Evolutionary conservation across 176 grass and related monocot species (phyloP).

Genomic region (Triticum monococcum): DNA sequence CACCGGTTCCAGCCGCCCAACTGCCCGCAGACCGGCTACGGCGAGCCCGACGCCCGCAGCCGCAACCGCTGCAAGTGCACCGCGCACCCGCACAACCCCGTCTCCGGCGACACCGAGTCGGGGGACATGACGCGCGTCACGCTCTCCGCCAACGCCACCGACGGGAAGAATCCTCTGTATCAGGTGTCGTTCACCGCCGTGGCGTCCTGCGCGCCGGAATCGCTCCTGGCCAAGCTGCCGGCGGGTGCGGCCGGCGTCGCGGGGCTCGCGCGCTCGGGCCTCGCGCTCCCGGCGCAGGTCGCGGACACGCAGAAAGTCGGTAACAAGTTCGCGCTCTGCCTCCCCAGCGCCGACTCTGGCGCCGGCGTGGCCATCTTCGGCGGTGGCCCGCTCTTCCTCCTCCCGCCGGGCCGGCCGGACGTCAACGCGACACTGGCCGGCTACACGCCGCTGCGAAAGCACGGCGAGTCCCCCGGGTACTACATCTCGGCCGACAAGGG

Average conservation of each 20-base stretch:
- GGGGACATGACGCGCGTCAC: conserved; percentile 26
- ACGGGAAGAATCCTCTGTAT: conserved; percentile 53
- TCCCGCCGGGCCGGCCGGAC: conserved; percentile 9
- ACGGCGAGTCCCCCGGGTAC: conserved; percentile 21
- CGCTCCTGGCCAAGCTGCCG: conserved; percentile 34
- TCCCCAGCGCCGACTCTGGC: conserved; percentile 42
- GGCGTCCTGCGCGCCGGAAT: conserved; percentile 38
- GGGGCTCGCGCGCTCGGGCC: conserved; percentile 30
- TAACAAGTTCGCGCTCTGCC: conserved; percentile 56
- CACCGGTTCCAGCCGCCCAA: conserved; percentile 23
- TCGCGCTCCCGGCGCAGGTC: conserved; percentile 47
- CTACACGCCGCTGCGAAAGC: conserved; percentile 14
- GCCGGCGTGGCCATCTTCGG: conserved; percentile 58
- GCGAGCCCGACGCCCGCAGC: not conserved
- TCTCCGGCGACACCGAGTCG: conserved; percentile 15
- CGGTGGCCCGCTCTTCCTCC: conserved; percentile 25
- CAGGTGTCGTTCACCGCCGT: conserved; percentile 5
- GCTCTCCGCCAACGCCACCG: conserved; percentile 47
- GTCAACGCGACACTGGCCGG: conserved; percentile 15
- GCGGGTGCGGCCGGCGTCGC: conserved; percentile 41
- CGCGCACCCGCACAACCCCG: conserved; percentile 39
- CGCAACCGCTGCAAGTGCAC: conserved; percentile 48
- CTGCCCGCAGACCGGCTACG: conserved; percentile 31
- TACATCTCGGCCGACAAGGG: conserved; percentile 25
- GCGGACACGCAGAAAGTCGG: conserved; percentile 30